These are phyloP conservation scores for Rhizophora mangle DNA, from an alignment of 345 rosid genomes.

Conservation along the genomic window DNA sequence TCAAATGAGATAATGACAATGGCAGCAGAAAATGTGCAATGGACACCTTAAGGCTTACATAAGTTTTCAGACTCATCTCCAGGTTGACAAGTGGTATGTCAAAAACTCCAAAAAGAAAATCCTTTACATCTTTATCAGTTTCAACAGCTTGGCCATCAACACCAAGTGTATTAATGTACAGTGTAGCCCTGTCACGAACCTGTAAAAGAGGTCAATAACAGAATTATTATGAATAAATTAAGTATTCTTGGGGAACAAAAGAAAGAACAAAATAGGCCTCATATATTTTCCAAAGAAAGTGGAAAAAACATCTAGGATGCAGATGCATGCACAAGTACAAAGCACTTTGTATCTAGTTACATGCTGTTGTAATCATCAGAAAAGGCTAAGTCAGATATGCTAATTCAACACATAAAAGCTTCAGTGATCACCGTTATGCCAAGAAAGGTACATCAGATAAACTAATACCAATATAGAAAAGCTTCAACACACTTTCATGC, in stretches of 20 bases:
- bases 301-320: too few relatives aligned
- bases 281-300: too few relatives aligned
- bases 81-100: conserved; percentile 81
- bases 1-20: conserved; percentile 13
- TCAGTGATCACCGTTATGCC: too few relatives aligned
- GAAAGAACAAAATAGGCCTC: too few relatives aligned
- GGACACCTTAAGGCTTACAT: conserved; percentile 47
- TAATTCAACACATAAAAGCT: too few relatives aligned
- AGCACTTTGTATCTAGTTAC: too few relatives aligned
- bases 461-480: too few relatives aligned
- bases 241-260: background rate
- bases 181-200: conserved; percentile 98
- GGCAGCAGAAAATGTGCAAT: conserved; percentile 11
- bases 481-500: background rate
- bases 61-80: conserved; percentile 83
- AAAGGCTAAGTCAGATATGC: too few relatives aligned
- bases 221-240: background rate
- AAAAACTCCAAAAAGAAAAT: conserved; percentile 74
- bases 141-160: conserved; percentile 59
- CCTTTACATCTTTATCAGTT: conserved; percentile 58
- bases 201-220: conserved; percentile 20
- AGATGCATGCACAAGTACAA: too few relatives aligned
- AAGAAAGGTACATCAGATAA: too few relatives aligned
- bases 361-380: too few relatives aligned
- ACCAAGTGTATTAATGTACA: conserved; percentile 76